phyloP scores from a whole-genome alignment of 495 filamentous ascomycete species.

The Chaetomidium leptoderma region DNA sequence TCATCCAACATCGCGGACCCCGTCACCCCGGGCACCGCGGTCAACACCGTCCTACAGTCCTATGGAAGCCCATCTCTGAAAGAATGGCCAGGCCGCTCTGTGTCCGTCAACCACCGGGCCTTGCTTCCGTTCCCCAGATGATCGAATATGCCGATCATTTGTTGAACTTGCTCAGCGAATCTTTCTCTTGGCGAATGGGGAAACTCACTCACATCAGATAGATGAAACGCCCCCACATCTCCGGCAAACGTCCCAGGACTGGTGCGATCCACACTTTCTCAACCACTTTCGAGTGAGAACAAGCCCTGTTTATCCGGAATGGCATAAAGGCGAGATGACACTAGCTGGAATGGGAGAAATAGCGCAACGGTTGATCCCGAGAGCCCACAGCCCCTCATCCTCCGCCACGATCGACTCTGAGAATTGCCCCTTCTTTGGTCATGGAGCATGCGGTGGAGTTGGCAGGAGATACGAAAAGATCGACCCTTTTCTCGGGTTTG shows the following conservation, averaged over 20 bases:
- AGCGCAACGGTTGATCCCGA: not conserved
- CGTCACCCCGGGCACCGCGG: too few species aligned
- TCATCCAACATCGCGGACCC: too few species aligned
- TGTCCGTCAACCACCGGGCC: not conserved
- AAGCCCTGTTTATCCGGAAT: constrained; percentile 8
- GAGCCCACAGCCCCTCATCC: not conserved
- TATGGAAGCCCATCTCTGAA: too few species aligned
- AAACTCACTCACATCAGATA: constrained; percentile 2
- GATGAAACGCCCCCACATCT: constrained; percentile 14
- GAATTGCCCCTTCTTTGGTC: constrained; percentile 1
- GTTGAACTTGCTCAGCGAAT: not conserved
- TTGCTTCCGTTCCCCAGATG: constrained; percentile 7
- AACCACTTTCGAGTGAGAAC: not conserved
- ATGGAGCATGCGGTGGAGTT: not conserved
- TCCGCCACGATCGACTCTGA: not conserved
- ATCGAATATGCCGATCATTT: constrained; percentile 6
- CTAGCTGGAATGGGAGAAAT: not conserved
- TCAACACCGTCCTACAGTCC: too few species aligned
- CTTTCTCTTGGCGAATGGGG: constrained; percentile 3
- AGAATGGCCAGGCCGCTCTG: too few species aligned
- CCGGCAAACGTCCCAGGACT: constrained; percentile 1
- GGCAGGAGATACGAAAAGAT: not conserved
- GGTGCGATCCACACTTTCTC: not conserved
- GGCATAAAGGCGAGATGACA: not conserved
- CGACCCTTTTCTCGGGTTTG: not conserved